Evolutionary conservation across 225 moss, liverwort and hornwort genomes (phyloP), one percentile per base, ranked within the genome.

Genomic region (Rhytidiadelphus loreus): DNA sequence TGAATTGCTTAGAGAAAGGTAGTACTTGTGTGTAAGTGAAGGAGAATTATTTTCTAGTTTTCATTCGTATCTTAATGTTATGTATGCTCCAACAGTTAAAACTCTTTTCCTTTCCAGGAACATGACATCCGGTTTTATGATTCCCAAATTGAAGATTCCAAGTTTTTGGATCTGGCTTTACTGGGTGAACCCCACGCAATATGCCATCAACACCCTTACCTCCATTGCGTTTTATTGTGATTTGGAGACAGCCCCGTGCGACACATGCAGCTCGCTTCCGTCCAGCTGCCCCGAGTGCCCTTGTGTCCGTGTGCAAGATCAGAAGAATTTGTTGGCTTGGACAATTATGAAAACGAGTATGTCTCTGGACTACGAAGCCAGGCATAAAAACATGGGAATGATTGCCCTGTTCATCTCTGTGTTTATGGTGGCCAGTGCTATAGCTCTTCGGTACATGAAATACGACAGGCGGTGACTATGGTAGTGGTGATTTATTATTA

Each of bases 91-190:
- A n/a, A 80, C 25, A 43, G 19, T 76, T 33, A 1, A 4, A 59
- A 6, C 53, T 30, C 8, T 72, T n/a, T 83, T 78, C 13, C 62
- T 77, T 32, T 48, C 7, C 91, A 95, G 95, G 98, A 96, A 96
- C 80, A 96, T 98, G 96, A 96, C n/a, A 13, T 77, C 33, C 0
- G 13, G 53, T 55, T 77, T 77, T 16, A 55, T 77, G 37, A 55
- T 77, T 55, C 37, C 55, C 15, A 77, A 53, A 37, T 55, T 24
- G 0, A 55, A 77, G 37, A 77, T 55, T 33, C 37, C 37, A 9
- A 77, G 16, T 52, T 76, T 53, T 23, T 76, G 53, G 76, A 35
- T 52, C 52, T 76, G 52, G 76, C 52, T 76, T 35, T 52, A 76
- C 52, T 52, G 52, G 76, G 76, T 76, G 33, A 76, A 76, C 52